These are phyloP conservation scores for Aureobasidium sp. DNA, from an alignment of 2,329 filamentous ascomycete species.

Conservation along the genomic window DNA sequence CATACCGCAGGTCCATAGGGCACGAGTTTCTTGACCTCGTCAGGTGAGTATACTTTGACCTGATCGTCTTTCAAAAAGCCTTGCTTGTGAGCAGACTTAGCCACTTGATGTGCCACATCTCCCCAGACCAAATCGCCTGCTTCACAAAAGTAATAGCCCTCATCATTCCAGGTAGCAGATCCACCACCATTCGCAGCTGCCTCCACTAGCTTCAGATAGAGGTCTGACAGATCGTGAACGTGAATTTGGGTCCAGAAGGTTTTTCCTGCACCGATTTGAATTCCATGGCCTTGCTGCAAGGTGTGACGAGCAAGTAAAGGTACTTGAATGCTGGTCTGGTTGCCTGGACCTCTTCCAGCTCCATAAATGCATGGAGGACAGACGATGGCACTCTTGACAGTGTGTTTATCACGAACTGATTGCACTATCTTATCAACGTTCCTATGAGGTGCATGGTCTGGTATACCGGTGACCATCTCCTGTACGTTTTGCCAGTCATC, in stretches of 20 bases:
- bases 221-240: slow-evolving; percentile 50
- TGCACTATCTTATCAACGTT: slow-evolving; percentile 64
- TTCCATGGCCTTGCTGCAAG: slow-evolving; percentile 47
- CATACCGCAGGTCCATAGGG: slow-evolving; percentile 48
- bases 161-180: slow-evolving; percentile 48
- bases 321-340: slow-evolving; percentile 51
- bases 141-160: slow-evolving; percentile 63
- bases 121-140: slow-evolving; percentile 56
- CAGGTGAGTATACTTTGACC: slow-evolving; percentile 29
- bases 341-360: slow-evolving; percentile 46
- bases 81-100: slow-evolving; percentile 46
- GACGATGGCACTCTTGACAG: slow-evolving; percentile 57
- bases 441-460: slow-evolving; percentile 55
- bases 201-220: slow-evolving; percentile 50
- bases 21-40: slow-evolving; percentile 42
- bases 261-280: slow-evolving; percentile 51
- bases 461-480: slow-evolving; percentile 47
- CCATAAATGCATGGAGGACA: slow-evolving; percentile 62
- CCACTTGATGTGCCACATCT: slow-evolving; percentile 26
- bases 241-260: slow-evolving; percentile 53
- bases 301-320: slow-evolving; percentile 48
- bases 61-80: slow-evolving; percentile 40
- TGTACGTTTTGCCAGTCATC: slow-evolving; percentile 54
- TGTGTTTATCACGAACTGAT: slow-evolving; percentile 37
- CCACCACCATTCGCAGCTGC: slow-evolving; percentile 37